Conservation (phyloP, 495 filamentous ascomycete genomes). For the Talaromyces adpressus region DNA sequence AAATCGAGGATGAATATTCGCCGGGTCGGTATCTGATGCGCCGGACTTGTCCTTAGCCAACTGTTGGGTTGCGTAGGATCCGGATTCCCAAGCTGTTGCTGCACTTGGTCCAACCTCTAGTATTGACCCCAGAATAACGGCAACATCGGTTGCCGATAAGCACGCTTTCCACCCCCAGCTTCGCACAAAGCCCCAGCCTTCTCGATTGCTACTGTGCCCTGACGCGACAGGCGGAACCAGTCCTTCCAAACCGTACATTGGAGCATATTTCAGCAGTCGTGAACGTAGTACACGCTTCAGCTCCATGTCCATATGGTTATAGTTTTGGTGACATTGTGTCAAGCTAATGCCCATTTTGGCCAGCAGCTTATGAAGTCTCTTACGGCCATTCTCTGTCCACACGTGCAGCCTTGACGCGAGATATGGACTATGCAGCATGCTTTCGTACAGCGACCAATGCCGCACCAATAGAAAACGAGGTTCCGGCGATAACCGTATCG, state of each 20-base stretch:
- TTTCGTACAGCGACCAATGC: conserved; percentile 96
- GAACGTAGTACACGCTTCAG: conserved; percentile 83
- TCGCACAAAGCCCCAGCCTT: conserved; percentile 93
- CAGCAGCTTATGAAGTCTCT: conserved; percentile 88
- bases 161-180: conserved; percentile 98
- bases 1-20: conserved; percentile 55
- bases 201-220: conserved; percentile 44
- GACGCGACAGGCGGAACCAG: conserved; percentile 68
- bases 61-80: conserved; percentile 26
- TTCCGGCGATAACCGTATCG: conserved; percentile 89
- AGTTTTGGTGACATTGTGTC: conserved; percentile 87
- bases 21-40: conserved; percentile 26
- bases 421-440: conserved; percentile 96
- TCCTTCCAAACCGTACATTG: conserved; percentile 85
- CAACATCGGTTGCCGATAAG: conserved; percentile 84
- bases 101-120: conserved; percentile 71
- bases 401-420: conserved; percentile 88
- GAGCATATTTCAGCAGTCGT: conserved; percentile 80
- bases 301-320: conserved; percentile 98
- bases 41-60: conserved; percentile 21
- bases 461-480: conserved; percentile 89
- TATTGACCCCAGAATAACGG: conserved; percentile 80
- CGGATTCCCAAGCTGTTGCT: conserved; percentile 29
- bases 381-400: conserved; percentile 84
- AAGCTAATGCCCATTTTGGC: conserved; percentile 98